phyloP scores from a whole-genome alignment of 306 rosid species.

The Delonix regia region DNA sequence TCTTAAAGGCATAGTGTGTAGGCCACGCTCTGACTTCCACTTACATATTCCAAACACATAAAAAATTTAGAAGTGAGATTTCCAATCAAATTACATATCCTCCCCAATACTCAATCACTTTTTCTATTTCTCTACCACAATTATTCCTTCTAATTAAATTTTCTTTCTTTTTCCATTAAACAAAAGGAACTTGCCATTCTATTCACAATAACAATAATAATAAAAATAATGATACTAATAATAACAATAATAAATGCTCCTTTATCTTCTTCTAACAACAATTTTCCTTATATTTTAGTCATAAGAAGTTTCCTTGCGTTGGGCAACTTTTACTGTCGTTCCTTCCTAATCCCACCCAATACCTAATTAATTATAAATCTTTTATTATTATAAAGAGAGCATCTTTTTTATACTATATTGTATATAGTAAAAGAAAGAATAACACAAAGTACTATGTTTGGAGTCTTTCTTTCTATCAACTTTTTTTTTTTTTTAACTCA shows the following conservation, averaged over 20 bases:
- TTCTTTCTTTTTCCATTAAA: conserved; percentile 31
- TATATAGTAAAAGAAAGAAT: too few species aligned
- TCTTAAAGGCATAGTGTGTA: conserved; percentile 45
- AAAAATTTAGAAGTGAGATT: conserved; percentile 75
- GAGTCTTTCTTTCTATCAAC: too few species aligned
- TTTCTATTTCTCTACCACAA: not conserved
- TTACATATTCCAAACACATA: conserved; percentile 80
- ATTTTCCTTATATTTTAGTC: not conserved
- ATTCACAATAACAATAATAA: conserved; percentile 57
- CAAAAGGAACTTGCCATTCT: conserved; percentile 66
- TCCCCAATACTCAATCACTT: too few species aligned
- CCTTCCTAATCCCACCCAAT: conserved; percentile 48
- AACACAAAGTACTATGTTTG: too few species aligned
- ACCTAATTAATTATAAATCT: conserved; percentile 49
- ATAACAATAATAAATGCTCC: conserved; percentile 43
- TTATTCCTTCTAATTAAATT: conserved; percentile 46
- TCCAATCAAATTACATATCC: conserved; percentile 58
- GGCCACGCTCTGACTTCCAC: conserved; percentile 95
- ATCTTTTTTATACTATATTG: too few species aligned
- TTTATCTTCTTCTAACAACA: conserved; percentile 37
- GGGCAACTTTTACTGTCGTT: conserved; percentile 41
- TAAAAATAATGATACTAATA: conserved; percentile 24
- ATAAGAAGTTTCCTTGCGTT: conserved; percentile 41
- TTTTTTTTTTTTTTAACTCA: too few species aligned
- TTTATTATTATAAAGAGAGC: too few species aligned